Evolutionary conservation across 768 basidiomycete species (phyloP), one percentile per base, ranked within the genome.

Genomic region (Suillus tomentosus): DNA sequence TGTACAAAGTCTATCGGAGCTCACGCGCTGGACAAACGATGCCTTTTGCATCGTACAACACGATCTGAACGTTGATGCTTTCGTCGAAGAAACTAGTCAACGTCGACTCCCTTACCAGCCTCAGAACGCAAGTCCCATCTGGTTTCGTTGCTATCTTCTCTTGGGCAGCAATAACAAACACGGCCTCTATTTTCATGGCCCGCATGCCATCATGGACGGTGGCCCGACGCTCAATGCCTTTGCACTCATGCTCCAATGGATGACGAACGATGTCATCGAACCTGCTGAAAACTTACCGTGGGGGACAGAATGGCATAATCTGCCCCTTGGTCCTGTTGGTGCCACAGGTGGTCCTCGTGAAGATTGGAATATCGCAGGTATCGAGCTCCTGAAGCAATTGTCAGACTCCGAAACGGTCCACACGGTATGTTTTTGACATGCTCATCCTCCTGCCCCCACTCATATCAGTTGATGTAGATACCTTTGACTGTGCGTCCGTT

Each of bases 261-360:
- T 69, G 60, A 42, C 42, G 19, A 54, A 24, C 3, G 67, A 68
- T 5, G 22, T 34, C 2, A 17, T 27, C 2, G 45, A 62, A 34
- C n/a, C 37, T n/a, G 43, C 57, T 8, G 65, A 64, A 11, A 45
- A 37, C 2, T 51, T 65, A 3, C 51, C 50, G 3, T 68, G 65
- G 61, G 66, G 39, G 14, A 63, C 71, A 37, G 72, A 75, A 42
- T 72, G 72, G 72, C 67, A 62, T 31, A 67, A 73, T 45, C 70
- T 73, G 15, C 73, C 73, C 0, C 64, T 66, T 5, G 73, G 74
- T 27, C 72, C 70, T 6, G 65, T 73, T 31, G 62, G 62, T 37
- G 73, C 72, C 2, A 75, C 64, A 0, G 72, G 73, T 10, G 72
- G 72, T 5, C 62, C 40, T 9, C 64, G 56, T n/a, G 15, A 60